Evolutionary conservation across 805 yeast genomes (phyloP), one percentile per base, ranked within the genome.

Genomic region (Lachancea quebecensis): DNA sequence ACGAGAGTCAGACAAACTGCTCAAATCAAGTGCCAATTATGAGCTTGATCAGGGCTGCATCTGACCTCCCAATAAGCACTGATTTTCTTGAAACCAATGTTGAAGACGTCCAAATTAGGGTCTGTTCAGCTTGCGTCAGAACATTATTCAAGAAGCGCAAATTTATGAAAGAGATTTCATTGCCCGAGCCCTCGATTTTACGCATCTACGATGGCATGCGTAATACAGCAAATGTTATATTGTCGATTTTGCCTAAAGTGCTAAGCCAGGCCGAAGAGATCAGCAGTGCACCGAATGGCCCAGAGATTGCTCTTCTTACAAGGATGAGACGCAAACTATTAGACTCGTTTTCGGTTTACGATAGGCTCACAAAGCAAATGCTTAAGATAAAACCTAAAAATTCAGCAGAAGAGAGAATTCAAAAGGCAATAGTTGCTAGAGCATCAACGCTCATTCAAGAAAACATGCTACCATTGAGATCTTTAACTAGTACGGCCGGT

Each of bases 41-140:
- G 16, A 47, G 48, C 8, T 47, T 67, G 27, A 37, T 46, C 4
- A 52, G 53, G 16, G 57, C 58, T 2, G 58, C 65, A 2, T 36
- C 45, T 3, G 64, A 63, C 41, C 40, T 63, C 18, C 52, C 59
- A 6, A 58, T 53, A 40, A 39, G 44, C 33, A 35, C 54, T 14
- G 44, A 32, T 5, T 15, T 48, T 5, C 35, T 56, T 8, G 35
- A 41, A 1, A 60, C 57, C n/a, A 48, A 55, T 1, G 51, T 50
- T 4, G 45, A 59, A 6, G 62, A 64, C 4, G 54, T 66, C 3
- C 50, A 64, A 2, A 58, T 85, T 9, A 61, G 96, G 34, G 64
- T 88, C 30, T 91, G 98, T 65, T 65, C 73, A 3, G 66, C 70
- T 28, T 91, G 99, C 66, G 81, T 84, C 43, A 68, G 78, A 49